Percentiles rank a stretch among this genome's conserved stretches.
phyloP scores from a whole-genome alignment of 2,329 filamentous ascomycete species.

The Xylariales sp. region DNA sequence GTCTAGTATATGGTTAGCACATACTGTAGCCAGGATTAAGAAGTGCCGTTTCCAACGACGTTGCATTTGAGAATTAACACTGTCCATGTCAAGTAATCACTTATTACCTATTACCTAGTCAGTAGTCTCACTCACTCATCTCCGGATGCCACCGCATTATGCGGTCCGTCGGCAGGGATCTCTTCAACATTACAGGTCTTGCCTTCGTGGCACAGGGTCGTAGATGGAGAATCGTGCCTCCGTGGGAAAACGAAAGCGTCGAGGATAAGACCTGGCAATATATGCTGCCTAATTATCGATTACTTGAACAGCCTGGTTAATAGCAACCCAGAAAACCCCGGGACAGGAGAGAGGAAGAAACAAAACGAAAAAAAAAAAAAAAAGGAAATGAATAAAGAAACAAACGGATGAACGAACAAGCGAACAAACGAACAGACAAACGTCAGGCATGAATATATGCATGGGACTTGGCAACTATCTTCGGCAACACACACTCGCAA shows the following conservation, averaged over 20 bases:
- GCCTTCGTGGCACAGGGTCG: not conserved
- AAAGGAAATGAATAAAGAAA: not conserved
- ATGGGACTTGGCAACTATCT: constrained; percentile 5
- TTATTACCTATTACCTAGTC: constrained; percentile 1
- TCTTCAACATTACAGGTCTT: not conserved
- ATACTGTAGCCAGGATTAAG: constrained; percentile 11
- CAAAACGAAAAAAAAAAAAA: not conserved
- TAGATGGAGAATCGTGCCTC: not conserved
- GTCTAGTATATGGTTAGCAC: not conserved
- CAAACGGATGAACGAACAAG: too few relatives aligned
- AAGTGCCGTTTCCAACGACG: not conserved
- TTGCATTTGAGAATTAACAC: constrained; percentile 15
- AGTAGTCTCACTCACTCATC: constrained; percentile 9
- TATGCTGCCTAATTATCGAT: not conserved
- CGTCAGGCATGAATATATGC: constrained; percentile 21
- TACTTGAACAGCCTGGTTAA: not conserved
- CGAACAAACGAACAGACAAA: too few relatives aligned
- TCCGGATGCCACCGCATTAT: constrained; percentile 4
- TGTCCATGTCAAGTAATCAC: constrained; percentile 32
- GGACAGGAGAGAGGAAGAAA: not conserved
- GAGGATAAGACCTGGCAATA: too few relatives aligned
- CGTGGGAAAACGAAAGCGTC: not conserved
- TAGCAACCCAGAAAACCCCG: not conserved
- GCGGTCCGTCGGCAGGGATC: constrained; percentile 9
- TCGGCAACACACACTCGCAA: not conserved